Evolutionary conservation across 73 alveolate species (phyloP).

Genomic region (Paramecium sexaurelia): DNA sequence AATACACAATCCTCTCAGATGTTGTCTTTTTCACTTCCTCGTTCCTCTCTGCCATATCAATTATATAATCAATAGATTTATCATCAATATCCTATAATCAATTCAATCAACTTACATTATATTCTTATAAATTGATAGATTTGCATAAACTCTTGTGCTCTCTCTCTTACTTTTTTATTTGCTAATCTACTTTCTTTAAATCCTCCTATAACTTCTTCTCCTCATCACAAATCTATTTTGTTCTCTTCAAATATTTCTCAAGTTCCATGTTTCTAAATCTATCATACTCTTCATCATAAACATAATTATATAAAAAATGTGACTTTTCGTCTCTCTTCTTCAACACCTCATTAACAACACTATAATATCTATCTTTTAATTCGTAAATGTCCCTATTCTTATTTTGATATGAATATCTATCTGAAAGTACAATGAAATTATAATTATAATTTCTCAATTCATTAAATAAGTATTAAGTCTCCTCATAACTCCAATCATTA

Average conservation of each 20-base stretch:
- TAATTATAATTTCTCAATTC: conserved; percentile 5
- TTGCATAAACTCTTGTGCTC: conserved; percentile 53
- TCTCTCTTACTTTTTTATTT: conserved; percentile 34
- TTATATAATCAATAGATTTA: background rate
- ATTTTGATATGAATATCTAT: conserved; percentile 35
- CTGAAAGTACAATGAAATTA: conserved; percentile 49
- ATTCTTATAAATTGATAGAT: conserved; percentile 14
- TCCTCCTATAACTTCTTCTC: conserved; percentile 44
- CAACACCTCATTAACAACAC: conserved; percentile 32
- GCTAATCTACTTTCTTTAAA: conserved; percentile 25
- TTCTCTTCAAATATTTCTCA: conserved; percentile 58
- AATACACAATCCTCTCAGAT: conserved; percentile 51
- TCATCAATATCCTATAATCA: background rate
- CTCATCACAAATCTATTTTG: conserved; percentile 46
- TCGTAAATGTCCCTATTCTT: conserved; percentile 43
- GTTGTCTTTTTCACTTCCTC: background rate
- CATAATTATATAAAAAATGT: conserved; percentile 59
- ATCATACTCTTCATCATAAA: conserved; percentile 62
- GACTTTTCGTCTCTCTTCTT: background rate
- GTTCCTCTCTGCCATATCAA: background rate
- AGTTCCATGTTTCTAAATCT: conserved; percentile 51
- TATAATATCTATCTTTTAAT: conserved; percentile 56
- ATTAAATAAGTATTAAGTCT: conserved; percentile 53
- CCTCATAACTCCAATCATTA: conserved; percentile 52
- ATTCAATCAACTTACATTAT: background rate